These are phyloP conservation scores for Boeremia exigua DNA, from an alignment of 2,329 filamentous ascomycete species.

Conservation along the genomic window DNA sequence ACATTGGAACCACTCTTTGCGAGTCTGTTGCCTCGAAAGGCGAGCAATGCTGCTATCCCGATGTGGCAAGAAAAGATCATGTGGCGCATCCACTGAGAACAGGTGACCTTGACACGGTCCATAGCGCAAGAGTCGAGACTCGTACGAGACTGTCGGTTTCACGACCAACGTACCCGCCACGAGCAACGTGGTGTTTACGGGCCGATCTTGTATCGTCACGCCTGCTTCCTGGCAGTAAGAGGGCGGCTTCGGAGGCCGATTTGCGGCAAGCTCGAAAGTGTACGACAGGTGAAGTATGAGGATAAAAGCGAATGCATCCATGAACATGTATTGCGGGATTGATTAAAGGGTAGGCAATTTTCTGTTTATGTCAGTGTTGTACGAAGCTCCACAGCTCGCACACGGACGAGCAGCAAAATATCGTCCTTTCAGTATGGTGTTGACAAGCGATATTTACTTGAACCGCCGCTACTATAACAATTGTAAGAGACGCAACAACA, in stretches of 20 bases:
- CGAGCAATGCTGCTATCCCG: conserved; percentile 7
- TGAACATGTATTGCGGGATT: not conserved
- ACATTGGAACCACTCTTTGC: conserved; percentile 17
- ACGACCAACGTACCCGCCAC: conserved; percentile 6
- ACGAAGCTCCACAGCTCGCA: not conserved
- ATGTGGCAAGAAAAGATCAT: conserved; percentile 13
- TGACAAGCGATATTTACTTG: not conserved
- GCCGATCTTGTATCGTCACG: conserved; percentile 1
- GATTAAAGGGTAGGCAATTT: not conserved
- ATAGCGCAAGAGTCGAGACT: conserved; percentile 26
- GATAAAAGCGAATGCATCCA: not conserved
- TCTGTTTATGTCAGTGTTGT: not conserved
- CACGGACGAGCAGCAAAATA: not conserved
- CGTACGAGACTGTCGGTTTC: conserved; percentile 8
- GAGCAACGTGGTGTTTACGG: conserved; percentile 17
- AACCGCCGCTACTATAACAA: not conserved
- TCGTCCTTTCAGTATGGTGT: not conserved
- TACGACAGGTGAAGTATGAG: not conserved
- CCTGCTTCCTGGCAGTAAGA: not conserved
- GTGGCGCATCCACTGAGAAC: conserved; percentile 11
- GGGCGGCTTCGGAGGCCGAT: too few species aligned
- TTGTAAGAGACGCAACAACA: not conserved
- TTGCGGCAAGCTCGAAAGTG: not conserved
- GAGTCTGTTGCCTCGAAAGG: conserved; percentile 2
- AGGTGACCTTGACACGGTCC: conserved; percentile 17